Percentiles rank a stretch among this genome's conserved stretches.
Evolutionary conservation across 306 rosid genomes (phyloP).

Genomic region (Biancaea sappan): DNA sequence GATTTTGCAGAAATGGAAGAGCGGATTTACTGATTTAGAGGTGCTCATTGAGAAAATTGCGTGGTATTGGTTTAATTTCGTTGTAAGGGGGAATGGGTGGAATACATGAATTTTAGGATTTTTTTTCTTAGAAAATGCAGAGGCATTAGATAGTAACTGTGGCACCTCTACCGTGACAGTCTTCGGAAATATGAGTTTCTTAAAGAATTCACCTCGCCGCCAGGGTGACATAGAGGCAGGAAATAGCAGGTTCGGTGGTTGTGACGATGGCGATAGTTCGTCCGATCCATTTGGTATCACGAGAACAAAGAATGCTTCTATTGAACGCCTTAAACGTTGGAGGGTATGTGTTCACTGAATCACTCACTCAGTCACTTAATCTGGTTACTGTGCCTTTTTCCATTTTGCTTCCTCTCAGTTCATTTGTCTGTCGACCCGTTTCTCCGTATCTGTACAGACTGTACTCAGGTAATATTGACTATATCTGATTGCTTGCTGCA

Average conservation of each 20-base stretch:
- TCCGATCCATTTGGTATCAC: slow-evolving; percentile 64
- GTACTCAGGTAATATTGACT: background rate
- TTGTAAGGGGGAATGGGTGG: background rate
- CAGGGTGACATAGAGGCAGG: slow-evolving; percentile 67
- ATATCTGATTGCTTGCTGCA: background rate
- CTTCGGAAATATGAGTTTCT: slow-evolving; percentile 48
- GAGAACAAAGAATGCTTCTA: slow-evolving; percentile 76
- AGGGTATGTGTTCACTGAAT: slow-evolving; percentile 55
- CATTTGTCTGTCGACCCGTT: background rate
- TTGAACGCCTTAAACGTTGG: slow-evolving; percentile 91
- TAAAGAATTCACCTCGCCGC: slow-evolving; percentile 50
- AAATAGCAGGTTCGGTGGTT: slow-evolving; percentile 37
- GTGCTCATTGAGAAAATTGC: background rate
- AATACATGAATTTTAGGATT: background rate
- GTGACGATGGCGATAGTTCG: slow-evolving; percentile 43
- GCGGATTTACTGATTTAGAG: background rate
- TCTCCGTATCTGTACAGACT: background rate
- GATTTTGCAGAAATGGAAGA: background rate
- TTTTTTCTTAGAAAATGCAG: background rate
- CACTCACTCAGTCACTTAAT: background rate
- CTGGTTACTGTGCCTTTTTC: background rate
- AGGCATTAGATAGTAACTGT: slow-evolving; percentile 47
- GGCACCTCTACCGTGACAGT: slow-evolving; percentile 98
- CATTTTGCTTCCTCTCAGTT: background rate
- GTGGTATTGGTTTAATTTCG: background rate